Base-by-base conservation (phyloP, 176 grass and related monocot species). In the Zizania latifolia region DNA sequence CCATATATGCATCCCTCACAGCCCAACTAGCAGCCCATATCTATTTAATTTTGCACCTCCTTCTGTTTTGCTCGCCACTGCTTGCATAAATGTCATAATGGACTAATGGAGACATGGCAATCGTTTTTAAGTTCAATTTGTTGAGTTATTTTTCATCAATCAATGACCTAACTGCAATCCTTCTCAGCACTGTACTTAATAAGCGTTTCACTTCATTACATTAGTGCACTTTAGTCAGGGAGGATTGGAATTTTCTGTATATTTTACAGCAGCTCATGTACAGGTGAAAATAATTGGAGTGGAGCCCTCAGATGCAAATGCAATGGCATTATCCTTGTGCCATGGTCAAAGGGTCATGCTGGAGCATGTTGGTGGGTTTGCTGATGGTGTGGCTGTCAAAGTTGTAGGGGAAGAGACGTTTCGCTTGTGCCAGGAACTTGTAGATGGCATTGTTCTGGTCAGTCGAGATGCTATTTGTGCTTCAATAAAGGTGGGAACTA, bases 201-300 rank as follows among this genome's bases (percentile, higher is more conserved):
- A 43, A 34, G 21, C 4, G 5, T 14, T 34, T 60, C n/a, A n/a
- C n/a, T n/a, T n/a, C 46, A 23, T 74, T 62, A 27, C 39, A 30
- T 38, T 72, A n/a, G 26, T 60, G 15, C 50, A 51, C 54, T 53
- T 14, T 53, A 16, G 34, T 61, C 59, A 21, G 15, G 15, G 2
- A 73, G 50, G 77, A n/a, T 50, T 21, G 58, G 28, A 39, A 12
- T 74, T 39, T 71, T 64, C 58, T 34, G 6, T 67, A 60, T 73
- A 32, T 60, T 80, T 65, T 53, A 62, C 39, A 54, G 34, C 10
- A 29, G 30, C 78, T 70, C 44, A 69, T 56, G 24, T 81, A 69
- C 91, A 95, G 92, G 87, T 99, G 71, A 99, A 99, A 82, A 84
- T 99, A 80, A 94, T 99, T 62, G 96, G 96, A 57, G 96, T 99